Base-by-base conservation (phyloP, 441 rosid genomes). In the Adansonia madagascariensis region DNA sequence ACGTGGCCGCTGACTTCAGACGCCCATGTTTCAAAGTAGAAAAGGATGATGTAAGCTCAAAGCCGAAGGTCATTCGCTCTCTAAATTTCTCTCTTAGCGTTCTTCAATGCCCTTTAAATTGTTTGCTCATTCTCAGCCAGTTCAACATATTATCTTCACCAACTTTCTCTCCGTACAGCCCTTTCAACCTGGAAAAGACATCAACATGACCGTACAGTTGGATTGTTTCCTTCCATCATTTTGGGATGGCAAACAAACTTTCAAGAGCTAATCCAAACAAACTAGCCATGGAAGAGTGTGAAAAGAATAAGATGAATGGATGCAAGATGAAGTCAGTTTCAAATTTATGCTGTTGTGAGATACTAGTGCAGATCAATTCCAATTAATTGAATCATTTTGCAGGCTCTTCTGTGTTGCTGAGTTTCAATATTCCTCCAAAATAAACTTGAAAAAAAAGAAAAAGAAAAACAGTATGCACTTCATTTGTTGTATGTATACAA, bases 181-280 rank as follows among this genome's bases (percentile, higher is more conserved):
- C 6, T 41, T 4, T 41, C 8, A 41, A 41, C 7, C 44, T 41
- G 8, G 44, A 41, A 41, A 41, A 31, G 44, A 41, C 47, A 6
- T 44, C 47, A 44, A 44, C 10, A 6, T 31, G 1, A 44, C 47
- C 47, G 47, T 6, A 7, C 47, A 44, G 47, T 44, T 44, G 47
- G 66, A 27, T 27, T 12, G 66, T 62, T 12, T 62, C 43, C 35
- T 27, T 31, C 44, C 44, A 62, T 31, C 18, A 62, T 62, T 31
- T 62, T 62, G 67, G 46, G 20, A 35, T 62, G n/a, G 39, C 17
- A 61, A 61, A 61, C 65, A 61, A 60, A 24, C 41, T 22, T 61
- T 24, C 17, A 11, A 11, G 4, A 2, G 65, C 65, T 27, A 27
- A 3, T 22, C 43, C 41, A 27, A 61, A 24, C 41, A 41, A 22